A percentile compares a stretch with the other conserved stretches of the same genome.
Conservation (phyloP, 495 filamentous ascomycete species). For the Penicillium cinerascens region DNA sequence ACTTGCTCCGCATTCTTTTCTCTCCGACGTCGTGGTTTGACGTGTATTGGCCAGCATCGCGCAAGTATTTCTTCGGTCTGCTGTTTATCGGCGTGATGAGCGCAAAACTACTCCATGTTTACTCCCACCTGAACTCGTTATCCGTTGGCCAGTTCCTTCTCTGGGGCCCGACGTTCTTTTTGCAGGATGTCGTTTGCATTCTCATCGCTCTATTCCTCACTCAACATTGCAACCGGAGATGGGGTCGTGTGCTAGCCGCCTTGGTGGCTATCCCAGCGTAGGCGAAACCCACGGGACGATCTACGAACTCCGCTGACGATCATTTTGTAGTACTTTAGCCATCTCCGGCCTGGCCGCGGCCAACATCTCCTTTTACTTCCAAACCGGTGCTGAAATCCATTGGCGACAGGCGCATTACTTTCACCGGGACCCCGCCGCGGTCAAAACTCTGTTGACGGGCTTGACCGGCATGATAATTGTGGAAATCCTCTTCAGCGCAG, state of each 20-base stretch:
- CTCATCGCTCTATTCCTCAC: constrained; percentile 24
- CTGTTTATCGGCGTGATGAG: constrained; percentile 30
- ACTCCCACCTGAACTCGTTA: constrained; percentile 35
- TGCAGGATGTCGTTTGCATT: constrained; percentile 35
- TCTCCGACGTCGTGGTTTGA: constrained; percentile 28
- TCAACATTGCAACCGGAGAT: constrained; percentile 22
- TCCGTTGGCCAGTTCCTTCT: constrained; percentile 27
- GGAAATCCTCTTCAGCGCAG: constrained; percentile 17
- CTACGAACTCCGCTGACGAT: not conserved
- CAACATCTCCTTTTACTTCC: constrained; percentile 30
- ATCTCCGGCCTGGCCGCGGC: constrained; percentile 24
- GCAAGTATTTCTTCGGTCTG: constrained; percentile 37
- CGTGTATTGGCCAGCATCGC: constrained; percentile 29
- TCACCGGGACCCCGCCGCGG: constrained; percentile 22
- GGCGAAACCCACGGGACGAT: constrained; percentile 10
- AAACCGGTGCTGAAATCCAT: constrained; percentile 31
- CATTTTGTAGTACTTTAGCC: constrained; percentile 11
- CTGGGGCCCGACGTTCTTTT: constrained; percentile 41
- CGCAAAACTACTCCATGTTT: constrained; percentile 38
- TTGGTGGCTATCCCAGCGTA: constrained; percentile 22
- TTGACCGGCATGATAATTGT: constrained; percentile 21
- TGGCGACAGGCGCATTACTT: constrained; percentile 30
- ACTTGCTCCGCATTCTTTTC: constrained; percentile 7
- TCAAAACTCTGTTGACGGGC: constrained; percentile 26
- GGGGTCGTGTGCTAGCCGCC: constrained; percentile 18